These are phyloP conservation scores for Vitis hybrid DNA, from an alignment of 177 flowering plant genomes.

Conservation along the genomic window DNA sequence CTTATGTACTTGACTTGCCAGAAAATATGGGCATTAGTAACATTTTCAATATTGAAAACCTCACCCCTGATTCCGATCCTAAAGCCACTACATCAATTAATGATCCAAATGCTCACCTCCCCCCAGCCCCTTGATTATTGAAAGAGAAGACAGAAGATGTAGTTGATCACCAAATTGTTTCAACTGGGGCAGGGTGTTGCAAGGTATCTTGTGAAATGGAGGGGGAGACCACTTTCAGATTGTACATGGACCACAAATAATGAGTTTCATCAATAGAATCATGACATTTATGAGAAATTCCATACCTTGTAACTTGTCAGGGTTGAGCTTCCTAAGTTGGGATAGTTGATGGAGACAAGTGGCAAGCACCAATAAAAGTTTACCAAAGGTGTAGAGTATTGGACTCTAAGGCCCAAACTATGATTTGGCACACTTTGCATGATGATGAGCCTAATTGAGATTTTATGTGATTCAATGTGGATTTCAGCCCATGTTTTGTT, in stretches of 20 bases:
- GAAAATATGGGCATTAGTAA: background rate
- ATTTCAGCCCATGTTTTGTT: no score
- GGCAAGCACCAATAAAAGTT: no score
- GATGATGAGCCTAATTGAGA: no score
- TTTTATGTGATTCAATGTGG: no score
- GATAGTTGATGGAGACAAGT: background rate
- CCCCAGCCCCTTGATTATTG: background rate
- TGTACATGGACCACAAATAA: background rate
- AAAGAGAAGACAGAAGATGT: conserved; percentile 2
- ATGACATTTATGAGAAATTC: background rate
- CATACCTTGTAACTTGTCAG: background rate
- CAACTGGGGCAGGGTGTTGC: background rate
- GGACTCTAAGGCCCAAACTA: no score
- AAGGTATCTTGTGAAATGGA: background rate
- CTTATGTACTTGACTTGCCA: conserved; percentile 1
- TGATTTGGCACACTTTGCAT: no score
- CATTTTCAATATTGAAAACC: background rate
- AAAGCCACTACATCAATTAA: background rate
- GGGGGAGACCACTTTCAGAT: background rate
- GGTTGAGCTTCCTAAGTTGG: conserved; percentile 2
- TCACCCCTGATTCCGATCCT: background rate
- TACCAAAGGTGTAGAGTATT: no score
- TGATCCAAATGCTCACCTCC: background rate
- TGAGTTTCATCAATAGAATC: background rate
- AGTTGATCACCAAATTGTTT: background rate